Percentiles rank a stretch among this genome's conserved stretches.
These are phyloP conservation scores for Musa balbisiana DNA, from an alignment of 202 grass and related monocot species.

Conservation along the genomic window DNA sequence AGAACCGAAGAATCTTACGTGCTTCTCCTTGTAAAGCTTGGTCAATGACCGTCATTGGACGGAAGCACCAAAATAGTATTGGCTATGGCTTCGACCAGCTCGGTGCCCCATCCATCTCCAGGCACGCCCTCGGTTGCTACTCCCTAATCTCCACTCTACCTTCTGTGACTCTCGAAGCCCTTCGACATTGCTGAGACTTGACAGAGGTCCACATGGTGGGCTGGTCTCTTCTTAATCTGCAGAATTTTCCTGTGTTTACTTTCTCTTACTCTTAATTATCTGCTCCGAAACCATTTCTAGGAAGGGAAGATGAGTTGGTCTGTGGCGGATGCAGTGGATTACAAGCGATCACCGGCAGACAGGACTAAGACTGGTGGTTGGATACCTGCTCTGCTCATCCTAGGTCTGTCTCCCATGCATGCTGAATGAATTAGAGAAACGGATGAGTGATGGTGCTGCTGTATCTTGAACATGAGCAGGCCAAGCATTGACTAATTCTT, in stretches of 20 bases:
- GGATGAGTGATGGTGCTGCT: too few relatives aligned
- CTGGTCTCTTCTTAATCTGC: too few relatives aligned
- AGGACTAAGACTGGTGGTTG: constrained; percentile 69
- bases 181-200: too few relatives aligned
- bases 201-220: too few relatives aligned
- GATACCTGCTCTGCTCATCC: constrained; percentile 48
- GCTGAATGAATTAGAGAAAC: too few relatives aligned
- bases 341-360: constrained; percentile 50
- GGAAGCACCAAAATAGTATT: constrained; percentile 62
- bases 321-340: constrained; percentile 61
- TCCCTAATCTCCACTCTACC: constrained; percentile 23
- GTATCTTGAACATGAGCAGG: not conserved
- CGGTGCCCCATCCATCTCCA: constrained; percentile 62
- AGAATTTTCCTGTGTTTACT: too few relatives aligned
- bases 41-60: constrained; percentile 36
- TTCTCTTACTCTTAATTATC: too few relatives aligned
- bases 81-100: constrained; percentile 68
- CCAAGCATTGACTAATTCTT: not conserved
- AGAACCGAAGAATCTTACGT: constrained; percentile 32
- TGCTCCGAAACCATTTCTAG: not conserved
- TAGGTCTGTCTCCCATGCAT: constrained; percentile 28
- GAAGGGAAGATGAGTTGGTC: constrained; percentile 34
- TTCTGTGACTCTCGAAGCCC: too few relatives aligned
- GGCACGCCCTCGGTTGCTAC: constrained; percentile 43
- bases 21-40: constrained; percentile 79